A percentile compares a stretch with the other conserved stretches of the same genome.
These are phyloP conservation scores for Coemansia sp. DNA, from an alignment of 192 early-diverging fungal genomes.

Conservation along the genomic window DNA sequence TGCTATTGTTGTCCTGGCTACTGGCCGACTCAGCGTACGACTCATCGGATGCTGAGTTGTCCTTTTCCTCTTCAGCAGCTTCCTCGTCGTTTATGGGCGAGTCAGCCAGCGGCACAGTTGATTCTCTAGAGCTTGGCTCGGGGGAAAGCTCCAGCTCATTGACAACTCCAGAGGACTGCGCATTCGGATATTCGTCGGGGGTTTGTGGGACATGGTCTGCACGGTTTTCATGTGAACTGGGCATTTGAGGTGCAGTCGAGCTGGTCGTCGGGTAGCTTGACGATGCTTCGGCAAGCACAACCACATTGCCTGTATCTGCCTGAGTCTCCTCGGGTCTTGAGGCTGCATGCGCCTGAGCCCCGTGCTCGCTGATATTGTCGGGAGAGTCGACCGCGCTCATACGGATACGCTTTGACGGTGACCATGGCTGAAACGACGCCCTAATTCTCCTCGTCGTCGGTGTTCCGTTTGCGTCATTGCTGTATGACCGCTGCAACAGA, in stretches of 20 bases:
- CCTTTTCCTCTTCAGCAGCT: neutral
- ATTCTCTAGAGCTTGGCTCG: neutral
- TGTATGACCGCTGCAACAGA: neutral
- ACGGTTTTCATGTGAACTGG: neutral
- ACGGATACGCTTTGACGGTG: slow-evolving; percentile 41
- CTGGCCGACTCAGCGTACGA: neutral
- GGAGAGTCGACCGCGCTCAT: slow-evolving; percentile 26
- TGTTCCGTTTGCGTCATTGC: neutral
- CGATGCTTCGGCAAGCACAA: slow-evolving; percentile 16
- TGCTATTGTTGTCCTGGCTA: neutral
- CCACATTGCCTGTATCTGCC: neutral
- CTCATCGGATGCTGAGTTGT: neutral
- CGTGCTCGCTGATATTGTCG: neutral
- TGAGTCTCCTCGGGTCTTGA: too few relatives aligned
- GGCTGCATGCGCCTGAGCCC: neutral
- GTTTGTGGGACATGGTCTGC: slow-evolving; percentile 17
- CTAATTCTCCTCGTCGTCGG: slow-evolving; percentile 1
- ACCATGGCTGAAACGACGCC: slow-evolving; percentile 9
- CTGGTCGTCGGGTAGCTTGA: slow-evolving; percentile 12
- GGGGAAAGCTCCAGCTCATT: neutral
- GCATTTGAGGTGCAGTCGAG: slow-evolving; percentile 6
- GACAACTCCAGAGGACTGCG: neutral
- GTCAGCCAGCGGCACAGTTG: neutral
- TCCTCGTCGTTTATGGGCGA: neutral
- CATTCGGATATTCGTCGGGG: slow-evolving; percentile 2